Base-by-base conservation (phyloP, 192 early-diverging fungal species). In the Backusella mclennaniae region DNA sequence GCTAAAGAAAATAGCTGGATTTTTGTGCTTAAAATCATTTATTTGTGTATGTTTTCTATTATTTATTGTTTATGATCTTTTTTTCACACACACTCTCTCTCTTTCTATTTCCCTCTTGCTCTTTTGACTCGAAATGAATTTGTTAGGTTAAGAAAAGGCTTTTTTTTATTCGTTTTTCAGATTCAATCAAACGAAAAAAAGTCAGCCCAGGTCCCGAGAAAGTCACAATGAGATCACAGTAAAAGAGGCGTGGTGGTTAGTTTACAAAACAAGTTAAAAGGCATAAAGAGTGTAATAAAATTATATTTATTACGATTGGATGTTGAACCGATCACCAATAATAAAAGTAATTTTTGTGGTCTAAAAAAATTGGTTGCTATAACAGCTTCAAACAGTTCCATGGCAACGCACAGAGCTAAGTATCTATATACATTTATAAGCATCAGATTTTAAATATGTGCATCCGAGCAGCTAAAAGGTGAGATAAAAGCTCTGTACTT, bases 1-100 rank as follows among this genome's bases (percentile, higher is more conserved):
- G 56, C 56, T 63, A 63, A 4, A 29, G 56, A 63, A 63, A 63
- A 63, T 29, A 63, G 26, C 56, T 63, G 56, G 11, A 63, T 63
- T 63, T 29, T 63, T 63, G 56, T 63, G 56, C 56, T 63, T 63
- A 63, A 63, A 29, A 63, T 63, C 56, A 63, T 63, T 63, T 63
- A 63, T 29, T 23, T 29, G 21, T 63, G 4, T 59, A 4, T 63
- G 26, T 63, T n/a, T 17, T 49, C 6, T 49, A n/a, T 4, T 49
- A 5, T 63, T 63, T 63, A 63, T 29, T 63, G 56, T 29, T 63
- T 63, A 29, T 63, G 4, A 26, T 63, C 12, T 63, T 14, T 8
- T 29, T 11, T 63, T 29, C n/a, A 39, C 38, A 39, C 38, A 39
- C 53, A 9, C 52, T 56, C 19, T 56, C 5, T 56, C n/a, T 26